These are phyloP conservation scores for Wickerhamiella kazuoi DNA, from an alignment of 805 yeast species.

Conservation along the genomic window DNA sequence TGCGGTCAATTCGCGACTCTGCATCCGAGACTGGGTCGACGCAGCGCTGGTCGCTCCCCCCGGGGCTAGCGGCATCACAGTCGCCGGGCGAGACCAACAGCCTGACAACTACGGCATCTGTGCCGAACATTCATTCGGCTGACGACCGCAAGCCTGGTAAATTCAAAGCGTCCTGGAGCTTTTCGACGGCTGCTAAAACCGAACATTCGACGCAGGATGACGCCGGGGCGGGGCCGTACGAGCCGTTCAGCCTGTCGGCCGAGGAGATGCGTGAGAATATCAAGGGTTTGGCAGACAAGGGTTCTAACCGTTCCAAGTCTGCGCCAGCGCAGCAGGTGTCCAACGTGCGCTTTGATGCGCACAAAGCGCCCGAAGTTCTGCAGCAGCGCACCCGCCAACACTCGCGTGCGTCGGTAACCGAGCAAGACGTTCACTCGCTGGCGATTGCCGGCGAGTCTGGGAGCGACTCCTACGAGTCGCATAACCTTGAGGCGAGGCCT, in stretches of 20 bases:
- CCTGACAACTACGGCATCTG: not conserved
- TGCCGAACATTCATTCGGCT: not conserved
- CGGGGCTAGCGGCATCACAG: not conserved
- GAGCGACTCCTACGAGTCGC: not conserved
- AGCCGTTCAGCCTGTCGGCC: not conserved
- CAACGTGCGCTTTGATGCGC: not conserved
- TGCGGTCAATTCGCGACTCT: not conserved
- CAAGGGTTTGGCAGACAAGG: too few species aligned
- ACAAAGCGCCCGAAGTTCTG: not conserved
- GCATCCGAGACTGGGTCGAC: not conserved
- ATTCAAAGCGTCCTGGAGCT: not conserved
- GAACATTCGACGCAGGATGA: not conserved
- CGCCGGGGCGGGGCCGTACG: not conserved
- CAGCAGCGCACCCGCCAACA: not conserved
- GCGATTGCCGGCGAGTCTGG: not conserved
- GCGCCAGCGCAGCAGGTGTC: too few species aligned
- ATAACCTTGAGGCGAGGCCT: conserved; percentile 1
- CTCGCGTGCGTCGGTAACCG: not conserved
- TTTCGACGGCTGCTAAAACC: not conserved
- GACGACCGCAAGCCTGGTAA: not conserved
- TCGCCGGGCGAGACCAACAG: not conserved
- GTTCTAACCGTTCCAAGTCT: too few species aligned
- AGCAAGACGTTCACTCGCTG: conserved; percentile 1
- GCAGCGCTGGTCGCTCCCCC: not conserved
- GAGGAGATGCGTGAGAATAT: not conserved